Evolutionary conservation across 78 protist species (phyloP).

Genomic region (Creolimax fragrantissima): DNA sequence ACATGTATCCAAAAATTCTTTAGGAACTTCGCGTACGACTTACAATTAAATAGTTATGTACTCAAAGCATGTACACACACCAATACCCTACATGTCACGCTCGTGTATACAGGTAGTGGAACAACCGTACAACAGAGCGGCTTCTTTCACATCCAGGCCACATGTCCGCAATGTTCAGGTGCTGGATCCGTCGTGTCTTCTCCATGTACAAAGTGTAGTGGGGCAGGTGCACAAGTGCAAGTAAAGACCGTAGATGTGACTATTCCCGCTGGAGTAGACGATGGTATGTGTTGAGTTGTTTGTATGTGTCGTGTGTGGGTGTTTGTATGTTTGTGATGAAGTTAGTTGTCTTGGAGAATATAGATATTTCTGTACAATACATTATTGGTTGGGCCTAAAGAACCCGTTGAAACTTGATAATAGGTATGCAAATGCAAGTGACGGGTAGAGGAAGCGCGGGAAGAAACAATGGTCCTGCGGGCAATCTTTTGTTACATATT

Average conservation of each 20-base stretch:
- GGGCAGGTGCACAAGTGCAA: not conserved
- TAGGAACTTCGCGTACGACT: too few species aligned
- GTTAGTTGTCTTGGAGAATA: too few species aligned
- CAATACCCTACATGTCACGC: too few species aligned
- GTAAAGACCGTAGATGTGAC: not conserved
- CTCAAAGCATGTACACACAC: too few species aligned
- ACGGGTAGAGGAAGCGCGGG: constrained; percentile 34
- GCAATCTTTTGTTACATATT: constrained; percentile 15
- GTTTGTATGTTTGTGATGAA: not conserved
- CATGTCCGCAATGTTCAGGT: constrained; percentile 47
- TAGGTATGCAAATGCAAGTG: constrained; percentile 16
- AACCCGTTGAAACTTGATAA: too few species aligned
- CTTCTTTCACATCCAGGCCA: not conserved
- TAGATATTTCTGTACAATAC: too few species aligned
- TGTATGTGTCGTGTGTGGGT: too few species aligned
- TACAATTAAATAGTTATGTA: too few species aligned
- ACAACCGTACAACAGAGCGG: constrained; percentile 5
- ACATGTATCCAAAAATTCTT: too few species aligned
- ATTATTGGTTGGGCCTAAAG: too few species aligned
- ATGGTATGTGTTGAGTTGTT: constrained; percentile 7
- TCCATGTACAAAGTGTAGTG: constrained; percentile 36
- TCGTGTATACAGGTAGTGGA: not conserved
- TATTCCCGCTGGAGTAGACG: constrained; percentile 45
- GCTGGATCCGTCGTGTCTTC: not conserved
- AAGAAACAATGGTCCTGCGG: constrained; percentile 22